Base-by-base conservation (phyloP, 306 rosid species). In the Vigna nakashimae region DNA sequence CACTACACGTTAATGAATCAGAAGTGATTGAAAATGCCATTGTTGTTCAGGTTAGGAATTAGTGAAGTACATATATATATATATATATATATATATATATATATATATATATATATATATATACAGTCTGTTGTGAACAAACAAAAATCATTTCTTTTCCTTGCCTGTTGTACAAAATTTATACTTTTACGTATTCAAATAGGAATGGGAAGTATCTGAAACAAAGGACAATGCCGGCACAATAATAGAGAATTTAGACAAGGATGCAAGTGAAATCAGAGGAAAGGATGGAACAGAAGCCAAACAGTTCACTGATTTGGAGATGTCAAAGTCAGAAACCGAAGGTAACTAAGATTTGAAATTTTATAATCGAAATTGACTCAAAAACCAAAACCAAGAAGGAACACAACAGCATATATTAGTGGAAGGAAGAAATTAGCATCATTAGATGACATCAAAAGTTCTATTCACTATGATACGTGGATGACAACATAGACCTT, bases 21-120 rank as follows among this genome's bases (percentile, higher is more conserved):
- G 70, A 18, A 38, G 30, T 7, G 5, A 17, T 18, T 30, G 32
- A 65, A 1, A 18, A 8, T 34, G 22, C 16, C 28, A 50, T 20
- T 17, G n/a, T 18, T 17, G 34, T n/a, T 70, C 18, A 71, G 76
- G 76, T 71, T 5, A 71, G 64, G 64, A 30, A 52, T 30, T 12
- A 34, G 50, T 45, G 50, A 45, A 45, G 50, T 45, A 45, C 12
- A 45, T 11, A 45, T 10, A 45, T 12, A 2, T 11, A 11, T 2
- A 11, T 45, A 11, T 11, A 10, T 11, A 45, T 45, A 45, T 2
- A 45, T 3, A 45, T 12, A 2, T 45, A 11, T 2, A 12, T 45
- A 45, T 11, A 18, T 18, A 18, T 18, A 18, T 18, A 18, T 18
- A 18, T 18, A 18, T 18, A 18, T 18, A 18, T 18, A 18, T 18